These are phyloP conservation scores for Podaxis sp. DNA, from an alignment of 768 basidiomycete genomes.

Conservation along the genomic window DNA sequence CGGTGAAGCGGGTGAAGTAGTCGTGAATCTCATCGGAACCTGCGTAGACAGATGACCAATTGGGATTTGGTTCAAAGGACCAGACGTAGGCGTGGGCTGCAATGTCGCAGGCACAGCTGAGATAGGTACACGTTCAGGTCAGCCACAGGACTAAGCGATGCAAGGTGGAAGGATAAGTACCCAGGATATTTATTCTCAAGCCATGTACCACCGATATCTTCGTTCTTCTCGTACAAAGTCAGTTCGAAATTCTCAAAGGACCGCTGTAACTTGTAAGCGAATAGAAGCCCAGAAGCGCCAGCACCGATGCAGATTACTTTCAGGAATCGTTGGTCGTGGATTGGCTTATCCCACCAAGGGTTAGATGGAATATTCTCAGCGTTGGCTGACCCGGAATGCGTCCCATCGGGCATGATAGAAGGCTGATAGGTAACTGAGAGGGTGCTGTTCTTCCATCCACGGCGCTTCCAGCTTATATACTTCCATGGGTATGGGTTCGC, in stretches of 20 bases:
- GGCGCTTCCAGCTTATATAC: background rate
- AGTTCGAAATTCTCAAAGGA: slow-evolving; percentile 34
- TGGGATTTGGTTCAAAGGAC: slow-evolving; percentile 26
- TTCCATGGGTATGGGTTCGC: background rate
- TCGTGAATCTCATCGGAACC: slow-evolving; percentile 22
- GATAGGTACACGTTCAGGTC: background rate
- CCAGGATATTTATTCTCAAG: slow-evolving; percentile 29
- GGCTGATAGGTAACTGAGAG: background rate
- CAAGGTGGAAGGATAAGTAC: background rate
- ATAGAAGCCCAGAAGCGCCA: slow-evolving; percentile 33
- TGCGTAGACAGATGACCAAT: slow-evolving; percentile 26
- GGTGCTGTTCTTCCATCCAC: background rate
- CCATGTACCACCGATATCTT: slow-evolving; percentile 32
- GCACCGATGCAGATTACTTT: slow-evolving; percentile 33
- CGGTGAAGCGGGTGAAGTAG: slow-evolving; percentile 23
- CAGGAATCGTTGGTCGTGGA: slow-evolving; percentile 29
- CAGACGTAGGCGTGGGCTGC: slow-evolving; percentile 27
- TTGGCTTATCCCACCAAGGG: slow-evolving; percentile 20
- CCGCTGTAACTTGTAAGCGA: slow-evolving; percentile 34
- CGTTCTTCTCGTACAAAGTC: slow-evolving; percentile 34
- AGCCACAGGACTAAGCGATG: background rate
- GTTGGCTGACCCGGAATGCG: background rate
- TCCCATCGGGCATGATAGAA: background rate
- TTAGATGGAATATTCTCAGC: background rate
- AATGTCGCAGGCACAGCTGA: slow-evolving; percentile 23